A percentile compares a stretch with the other conserved stretches of the same genome.
Evolutionary conservation across 2,329 filamentous ascomycete species (phyloP).

Genomic region (Hypoxylon sp.): DNA sequence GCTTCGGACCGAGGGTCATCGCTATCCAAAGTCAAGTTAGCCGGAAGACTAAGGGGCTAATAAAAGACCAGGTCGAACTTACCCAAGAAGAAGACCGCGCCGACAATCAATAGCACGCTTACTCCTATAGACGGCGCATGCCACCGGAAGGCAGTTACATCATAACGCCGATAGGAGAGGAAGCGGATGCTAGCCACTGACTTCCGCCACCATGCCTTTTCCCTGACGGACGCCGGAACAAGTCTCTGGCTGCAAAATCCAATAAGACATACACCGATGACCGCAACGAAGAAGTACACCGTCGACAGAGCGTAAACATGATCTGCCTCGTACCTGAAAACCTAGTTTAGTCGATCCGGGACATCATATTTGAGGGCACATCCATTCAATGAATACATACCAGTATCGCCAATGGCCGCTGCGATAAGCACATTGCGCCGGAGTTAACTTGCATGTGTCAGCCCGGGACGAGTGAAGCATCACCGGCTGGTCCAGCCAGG

Average conservation of each 20-base stretch:
- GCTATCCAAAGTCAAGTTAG: conserved; percentile 46
- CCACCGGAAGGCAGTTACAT: conserved; percentile 54
- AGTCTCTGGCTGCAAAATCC: conserved; percentile 52
- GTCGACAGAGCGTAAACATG: conserved; percentile 66
- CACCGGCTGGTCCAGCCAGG: conserved; percentile 59
- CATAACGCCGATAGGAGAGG: conserved; percentile 58
- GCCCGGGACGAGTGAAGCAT: conserved; percentile 57
- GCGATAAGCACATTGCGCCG: conserved; percentile 62
- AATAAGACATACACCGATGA: conserved; percentile 63
- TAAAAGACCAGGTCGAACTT: conserved; percentile 33
- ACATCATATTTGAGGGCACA: background rate
- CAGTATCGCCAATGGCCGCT: conserved; percentile 63
- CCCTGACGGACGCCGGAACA: conserved; percentile 46
- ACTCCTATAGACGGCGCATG: conserved; percentile 62
- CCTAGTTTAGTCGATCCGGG: conserved; percentile 7
- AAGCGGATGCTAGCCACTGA: conserved; percentile 56
- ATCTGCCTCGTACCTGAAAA: conserved; percentile 65
- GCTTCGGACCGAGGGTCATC: conserved; percentile 63
- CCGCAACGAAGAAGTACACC: conserved; percentile 64
- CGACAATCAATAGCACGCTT: conserved; percentile 56
- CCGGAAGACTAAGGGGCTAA: conserved; percentile 6
- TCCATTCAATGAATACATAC: conserved; percentile 50
- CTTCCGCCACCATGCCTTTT: conserved; percentile 52
- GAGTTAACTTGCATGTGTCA: conserved; percentile 54
- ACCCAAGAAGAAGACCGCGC: conserved; percentile 62